These are phyloP conservation scores for Chimonanthus praecox DNA, from an alignment of 164 flowering plant genomes.

Conservation along the genomic window DNA sequence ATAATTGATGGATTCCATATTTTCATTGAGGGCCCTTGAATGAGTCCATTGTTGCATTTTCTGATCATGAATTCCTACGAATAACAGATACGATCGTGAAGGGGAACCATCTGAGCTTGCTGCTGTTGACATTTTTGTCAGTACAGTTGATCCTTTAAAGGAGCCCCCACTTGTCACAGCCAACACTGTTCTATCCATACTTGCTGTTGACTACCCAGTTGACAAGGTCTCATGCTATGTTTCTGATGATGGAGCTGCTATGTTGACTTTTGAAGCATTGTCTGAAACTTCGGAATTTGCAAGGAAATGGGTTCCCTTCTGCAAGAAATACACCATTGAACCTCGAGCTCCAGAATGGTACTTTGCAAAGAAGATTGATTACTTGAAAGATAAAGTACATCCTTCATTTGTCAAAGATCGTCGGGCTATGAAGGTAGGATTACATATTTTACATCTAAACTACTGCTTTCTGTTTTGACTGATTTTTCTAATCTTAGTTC, in stretches of 20 bases:
- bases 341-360: conserved; percentile 64
- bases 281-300: conserved; percentile 21
- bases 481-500: neutral
- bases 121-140: conserved; percentile 43
- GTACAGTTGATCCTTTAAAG: conserved; percentile 60
- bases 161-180: conserved; percentile 20
- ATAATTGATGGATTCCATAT: neutral
- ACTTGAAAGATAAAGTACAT: conserved; percentile 52
- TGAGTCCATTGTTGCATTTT: conserved; percentile 1
- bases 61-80: conserved; percentile 4
- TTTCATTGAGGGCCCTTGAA: neutral
- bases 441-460: neutral
- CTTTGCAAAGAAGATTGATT: conserved; percentile 48
- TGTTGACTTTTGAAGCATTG: conserved; percentile 17
- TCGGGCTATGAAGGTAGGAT: conserved; percentile 48
- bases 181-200: conserved; percentile 17
- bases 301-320: conserved; percentile 56
- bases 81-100: conserved; percentile 44
- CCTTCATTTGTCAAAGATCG: conserved; percentile 52
- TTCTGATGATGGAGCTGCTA: conserved; percentile 61
- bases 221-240: conserved; percentile 62
- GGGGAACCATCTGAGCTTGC: conserved; percentile 42
- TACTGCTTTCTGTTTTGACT: neutral
- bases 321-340: conserved; percentile 48
- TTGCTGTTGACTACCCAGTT: conserved; percentile 41